Conservation (phyloP, 1,139 yeast genomes). For the Candida sp. region DNA sequence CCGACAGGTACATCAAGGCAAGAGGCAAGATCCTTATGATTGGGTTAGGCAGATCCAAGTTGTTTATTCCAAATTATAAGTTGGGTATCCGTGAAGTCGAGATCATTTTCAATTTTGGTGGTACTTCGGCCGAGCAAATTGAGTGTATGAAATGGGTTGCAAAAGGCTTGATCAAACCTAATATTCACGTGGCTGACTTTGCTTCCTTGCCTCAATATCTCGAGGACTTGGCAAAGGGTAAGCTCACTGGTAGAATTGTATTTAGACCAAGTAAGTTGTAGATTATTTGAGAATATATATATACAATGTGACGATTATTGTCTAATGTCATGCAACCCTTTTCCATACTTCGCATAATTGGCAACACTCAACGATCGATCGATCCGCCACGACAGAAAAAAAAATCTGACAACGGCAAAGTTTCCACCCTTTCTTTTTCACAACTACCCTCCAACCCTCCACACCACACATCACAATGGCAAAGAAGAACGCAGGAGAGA, state of each 20-base stretch:
- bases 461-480: conserved; percentile 47
- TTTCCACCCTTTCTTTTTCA: background rate
- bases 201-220: conserved; percentile 40
- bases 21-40: conserved; percentile 48
- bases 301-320: background rate
- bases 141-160: conserved; percentile 51
- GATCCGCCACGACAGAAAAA: background rate
- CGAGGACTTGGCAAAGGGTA: conserved; percentile 39
- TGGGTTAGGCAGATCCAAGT: conserved; percentile 44
- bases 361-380: too few species aligned
- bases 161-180: conserved; percentile 44
- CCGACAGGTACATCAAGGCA: conserved; percentile 36
- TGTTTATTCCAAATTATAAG: conserved; percentile 35
- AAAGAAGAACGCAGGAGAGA: conserved; percentile 58
- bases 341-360: conserved; percentile 6
- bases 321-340: conserved; percentile 2
- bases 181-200: conserved; percentile 33
- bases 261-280: conserved; percentile 32
- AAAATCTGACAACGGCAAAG: background rate
- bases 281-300: background rate
- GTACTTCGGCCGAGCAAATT: conserved; percentile 46
- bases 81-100: conserved; percentile 47
- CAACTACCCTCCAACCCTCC: background rate
- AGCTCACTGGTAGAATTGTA: conserved; percentile 49
- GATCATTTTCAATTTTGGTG: conserved; percentile 49